Evolutionary conservation across 208 protist genomes (phyloP).

Genomic region (Leishmania major): DNA sequence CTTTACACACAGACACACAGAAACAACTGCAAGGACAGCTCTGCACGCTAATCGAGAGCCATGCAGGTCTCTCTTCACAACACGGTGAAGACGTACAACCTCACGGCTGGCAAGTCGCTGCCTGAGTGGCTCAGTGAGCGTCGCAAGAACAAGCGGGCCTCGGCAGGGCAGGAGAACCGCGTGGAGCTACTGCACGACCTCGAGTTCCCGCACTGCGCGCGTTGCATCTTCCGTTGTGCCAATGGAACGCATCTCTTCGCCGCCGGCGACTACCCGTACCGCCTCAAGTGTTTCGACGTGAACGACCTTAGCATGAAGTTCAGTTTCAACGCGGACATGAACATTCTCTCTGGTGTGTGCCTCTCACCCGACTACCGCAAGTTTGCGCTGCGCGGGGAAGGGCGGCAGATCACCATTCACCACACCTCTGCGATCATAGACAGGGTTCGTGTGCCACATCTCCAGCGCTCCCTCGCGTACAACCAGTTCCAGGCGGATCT

Average conservation of each 20-base stretch:
- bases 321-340: slow-evolving; percentile 90
- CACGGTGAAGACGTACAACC: slow-evolving; percentile 89
- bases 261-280: slow-evolving; percentile 87
- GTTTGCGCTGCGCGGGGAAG: slow-evolving; percentile 82
- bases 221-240: slow-evolving; percentile 75
- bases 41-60: neutral
- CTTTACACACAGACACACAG: neutral
- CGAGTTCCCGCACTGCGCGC: slow-evolving; percentile 85
- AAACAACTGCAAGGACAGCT: neutral
- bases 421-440: slow-evolving; percentile 81
- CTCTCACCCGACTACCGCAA: slow-evolving; percentile 91
- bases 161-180: slow-evolving; percentile 58
- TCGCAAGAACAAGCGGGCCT: slow-evolving; percentile 59
- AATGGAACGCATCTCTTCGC: slow-evolving; percentile 89
- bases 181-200: slow-evolving; percentile 91
- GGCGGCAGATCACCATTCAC: slow-evolving; percentile 86
- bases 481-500: slow-evolving; percentile 75
- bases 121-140: slow-evolving; percentile 87
- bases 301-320: slow-evolving; percentile 93
- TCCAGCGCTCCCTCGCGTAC: slow-evolving; percentile 81
- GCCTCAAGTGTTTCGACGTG: slow-evolving; percentile 90
- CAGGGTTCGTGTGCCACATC: slow-evolving; percentile 81
- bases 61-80: slow-evolving; percentile 91
- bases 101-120: slow-evolving; percentile 86
- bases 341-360: slow-evolving; percentile 77